Evolutionary conservation across 768 basidiomycete species (phyloP), one percentile per base, ranked within the genome.

Genomic region (Hydnomerulius pinastri): DNA sequence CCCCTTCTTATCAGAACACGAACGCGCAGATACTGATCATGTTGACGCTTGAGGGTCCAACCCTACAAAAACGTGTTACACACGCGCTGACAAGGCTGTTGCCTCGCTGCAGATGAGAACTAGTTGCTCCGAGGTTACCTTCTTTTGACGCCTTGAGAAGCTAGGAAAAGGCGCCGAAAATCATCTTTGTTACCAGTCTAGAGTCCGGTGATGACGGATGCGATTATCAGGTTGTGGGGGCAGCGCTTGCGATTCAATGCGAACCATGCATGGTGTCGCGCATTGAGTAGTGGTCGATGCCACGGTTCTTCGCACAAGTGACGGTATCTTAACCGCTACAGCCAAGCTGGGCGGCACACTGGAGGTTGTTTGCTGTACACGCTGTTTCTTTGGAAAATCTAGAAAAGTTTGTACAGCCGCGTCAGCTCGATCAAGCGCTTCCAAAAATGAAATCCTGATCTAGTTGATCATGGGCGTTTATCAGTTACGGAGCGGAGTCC

Each of bases 21-120:
- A 57, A 45, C 37, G 28, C 47, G 33, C 37, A 62, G 51, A 62
- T 56, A 64, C n/a, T n/a, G 57, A 59, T 53, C 33, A 27, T 68
- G 57, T 68, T 68, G 46, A 67, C 51, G 45, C 55, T 64, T 66
- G 66, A 46, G 68, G 68, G 66, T 70, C 66, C 66, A 65, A n/a
- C 64, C 63, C 62, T 64, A 67, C 11, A 59, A 66, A 65, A 67
- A 70, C 66, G 66, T 68, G 66, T 69, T 60, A 40, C 49, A 56
- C 66, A 68, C 62, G 66, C 64, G 66, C 48, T 54, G 56, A 35
- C 51, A 54, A 61, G 68, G 68, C 66, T 67, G 66, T 67, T 66
- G 46, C 64, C 48, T 51, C 37, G 57, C 54, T 62, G 56, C 57
- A 47, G 44, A 41, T 50, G 27, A 46, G 49, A 36, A 46, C 47